A percentile compares a stretch with the other conserved stretches of the same genome.
phyloP scores from a whole-genome alignment of 768 basidiomycete species.

The Nidula microcarpa region DNA sequence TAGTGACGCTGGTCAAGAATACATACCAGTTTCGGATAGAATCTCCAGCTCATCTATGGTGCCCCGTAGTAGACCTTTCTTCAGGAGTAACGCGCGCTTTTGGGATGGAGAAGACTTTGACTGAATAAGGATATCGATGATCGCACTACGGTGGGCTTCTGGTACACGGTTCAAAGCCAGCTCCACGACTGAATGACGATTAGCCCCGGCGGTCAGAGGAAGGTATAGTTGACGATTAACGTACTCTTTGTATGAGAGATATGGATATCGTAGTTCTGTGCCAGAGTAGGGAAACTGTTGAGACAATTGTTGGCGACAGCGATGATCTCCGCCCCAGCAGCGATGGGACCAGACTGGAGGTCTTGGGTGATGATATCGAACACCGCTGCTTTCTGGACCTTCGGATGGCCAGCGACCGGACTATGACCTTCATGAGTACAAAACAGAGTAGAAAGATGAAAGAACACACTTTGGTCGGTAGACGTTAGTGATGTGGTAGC shows the following conservation, averaged over 20 bases:
- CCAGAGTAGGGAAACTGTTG: constrained; percentile 67
- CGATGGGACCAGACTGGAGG: constrained; percentile 54
- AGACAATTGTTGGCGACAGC: constrained; percentile 65
- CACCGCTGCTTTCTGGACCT: constrained; percentile 67
- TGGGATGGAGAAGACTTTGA: constrained; percentile 63
- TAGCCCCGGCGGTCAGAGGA: background rate
- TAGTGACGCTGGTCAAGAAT: background rate
- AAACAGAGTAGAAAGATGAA: background rate
- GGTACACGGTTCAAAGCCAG: constrained; percentile 61
- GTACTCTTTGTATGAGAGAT: constrained; percentile 76
- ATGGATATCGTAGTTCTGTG: constrained; percentile 68
- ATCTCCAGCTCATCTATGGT: constrained; percentile 74
- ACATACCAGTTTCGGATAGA: constrained; percentile 54
- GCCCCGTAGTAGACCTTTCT: constrained; percentile 65
- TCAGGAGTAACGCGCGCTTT: constrained; percentile 65
- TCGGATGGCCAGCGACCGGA: constrained; percentile 69
- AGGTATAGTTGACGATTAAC: constrained; percentile 15
- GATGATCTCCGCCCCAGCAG: constrained; percentile 74
- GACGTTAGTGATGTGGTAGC: constrained; percentile 75
- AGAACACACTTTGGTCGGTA: constrained; percentile 60
- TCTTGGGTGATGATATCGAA: constrained; percentile 86
- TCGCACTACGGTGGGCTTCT: constrained; percentile 45
- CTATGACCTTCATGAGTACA: constrained; percentile 25
- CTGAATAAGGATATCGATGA: constrained; percentile 65
- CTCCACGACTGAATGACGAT: constrained; percentile 54